Conservation (phyloP, 2,329 filamentous ascomycete species). For the Fusarium camptoceras region DNA sequence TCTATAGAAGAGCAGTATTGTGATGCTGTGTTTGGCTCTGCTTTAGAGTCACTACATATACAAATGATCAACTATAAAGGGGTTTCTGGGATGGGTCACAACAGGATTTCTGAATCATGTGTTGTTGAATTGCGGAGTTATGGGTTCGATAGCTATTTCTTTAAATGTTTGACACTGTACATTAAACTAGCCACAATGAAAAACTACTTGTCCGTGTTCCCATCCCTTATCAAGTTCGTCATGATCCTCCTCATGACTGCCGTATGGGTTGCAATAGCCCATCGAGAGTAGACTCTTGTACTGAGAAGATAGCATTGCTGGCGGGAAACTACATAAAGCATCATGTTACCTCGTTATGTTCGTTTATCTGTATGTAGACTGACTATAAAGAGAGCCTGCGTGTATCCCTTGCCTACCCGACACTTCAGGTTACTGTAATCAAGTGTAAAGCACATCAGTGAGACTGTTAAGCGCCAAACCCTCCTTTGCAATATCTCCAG, state of each 20-base stretch:
- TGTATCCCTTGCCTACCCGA: not conserved
- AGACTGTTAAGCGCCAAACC: constrained; percentile 78
- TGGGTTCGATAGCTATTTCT: constrained; percentile 34
- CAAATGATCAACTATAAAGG: constrained; percentile 5
- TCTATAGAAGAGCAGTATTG: not conserved
- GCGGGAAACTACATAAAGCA: not conserved
- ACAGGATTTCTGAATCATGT: constrained; percentile 13
- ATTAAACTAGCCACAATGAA: constrained; percentile 20
- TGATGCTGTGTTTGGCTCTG: not conserved
- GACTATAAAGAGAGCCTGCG: not conserved
- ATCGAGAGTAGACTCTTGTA: not conserved
- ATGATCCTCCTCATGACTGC: not conserved
- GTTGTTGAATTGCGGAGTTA: constrained; percentile 43
- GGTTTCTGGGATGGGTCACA: constrained; percentile 23
- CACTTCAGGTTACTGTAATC: not conserved
- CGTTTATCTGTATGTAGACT: not conserved
- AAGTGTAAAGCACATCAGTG: constrained; percentile 80
- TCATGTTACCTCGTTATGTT: not conserved
- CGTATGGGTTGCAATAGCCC: not conserved
- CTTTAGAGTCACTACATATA: not conserved
- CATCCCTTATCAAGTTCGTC: not conserved
- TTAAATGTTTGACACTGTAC: constrained; percentile 36
- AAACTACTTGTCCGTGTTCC: constrained; percentile 17
- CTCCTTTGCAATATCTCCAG: constrained; percentile 84
- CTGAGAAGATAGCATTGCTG: not conserved